These are phyloP conservation scores for Selenicereus undatus DNA, from an alignment of 148 eudicot species.

Conservation along the genomic window DNA sequence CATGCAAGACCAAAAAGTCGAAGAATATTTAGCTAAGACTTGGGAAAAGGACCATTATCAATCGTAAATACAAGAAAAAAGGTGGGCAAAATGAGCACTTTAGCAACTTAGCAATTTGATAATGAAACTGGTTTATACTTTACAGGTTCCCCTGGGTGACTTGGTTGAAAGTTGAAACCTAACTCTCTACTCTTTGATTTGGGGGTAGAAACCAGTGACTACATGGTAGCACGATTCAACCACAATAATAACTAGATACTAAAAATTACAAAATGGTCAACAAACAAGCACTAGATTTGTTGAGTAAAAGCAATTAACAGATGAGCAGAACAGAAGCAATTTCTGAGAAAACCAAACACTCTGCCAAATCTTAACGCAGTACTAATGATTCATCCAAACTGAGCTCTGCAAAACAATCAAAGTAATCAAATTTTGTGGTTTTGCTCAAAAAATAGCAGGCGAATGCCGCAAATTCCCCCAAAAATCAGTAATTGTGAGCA, in stretches of 20 bases:
- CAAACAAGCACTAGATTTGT: background rate
- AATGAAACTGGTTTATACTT: background rate
- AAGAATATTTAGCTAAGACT: no score
- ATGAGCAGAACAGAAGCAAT: no score
- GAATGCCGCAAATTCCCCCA: background rate
- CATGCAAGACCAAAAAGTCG: background rate
- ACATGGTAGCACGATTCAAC: background rate
- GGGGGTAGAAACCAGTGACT: background rate
- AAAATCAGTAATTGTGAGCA: background rate
- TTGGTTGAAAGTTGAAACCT: background rate
- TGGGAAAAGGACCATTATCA: background rate
- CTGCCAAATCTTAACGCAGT: background rate
- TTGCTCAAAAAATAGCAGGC: no score
- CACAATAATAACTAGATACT: background rate
- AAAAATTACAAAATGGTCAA: no score
- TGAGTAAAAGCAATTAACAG: no score
- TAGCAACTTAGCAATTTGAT: background rate
- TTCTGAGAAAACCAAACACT: background rate
- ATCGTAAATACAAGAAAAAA: background rate
- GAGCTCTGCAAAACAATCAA: no score
- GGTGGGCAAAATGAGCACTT: background rate
- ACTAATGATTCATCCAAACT: background rate
- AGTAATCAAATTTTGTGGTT: no score
- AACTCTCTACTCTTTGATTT: background rate
- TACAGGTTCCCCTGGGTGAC: background rate